These are phyloP conservation scores for Rubroshorea leprosula DNA, from an alignment of 345 rosid species.

Conservation along the genomic window DNA sequence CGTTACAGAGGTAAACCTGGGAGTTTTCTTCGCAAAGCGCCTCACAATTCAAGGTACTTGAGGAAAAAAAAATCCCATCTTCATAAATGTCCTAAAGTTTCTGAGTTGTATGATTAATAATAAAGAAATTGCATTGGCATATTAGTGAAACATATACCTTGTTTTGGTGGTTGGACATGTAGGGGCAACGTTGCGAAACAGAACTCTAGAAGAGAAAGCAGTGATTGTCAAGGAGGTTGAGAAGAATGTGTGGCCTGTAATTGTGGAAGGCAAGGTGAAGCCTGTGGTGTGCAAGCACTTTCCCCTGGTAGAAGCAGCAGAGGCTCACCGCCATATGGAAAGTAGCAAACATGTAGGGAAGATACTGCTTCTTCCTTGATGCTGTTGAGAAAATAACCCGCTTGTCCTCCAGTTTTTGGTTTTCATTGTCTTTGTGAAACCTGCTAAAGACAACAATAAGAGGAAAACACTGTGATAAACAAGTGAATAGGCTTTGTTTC, in stretches of 20 bases:
- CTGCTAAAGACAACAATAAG: too few species aligned
- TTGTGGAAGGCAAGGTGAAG: constrained; percentile 62
- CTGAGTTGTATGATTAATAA: too few species aligned
- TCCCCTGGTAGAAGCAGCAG: constrained; percentile 55
- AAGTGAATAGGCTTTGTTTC: too few species aligned
- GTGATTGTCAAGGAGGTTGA: constrained; percentile 62
- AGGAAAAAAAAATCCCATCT: background rate
- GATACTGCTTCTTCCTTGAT: constrained; percentile 58
- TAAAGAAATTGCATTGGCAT: too few species aligned
- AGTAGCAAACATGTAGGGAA: constrained; percentile 76
- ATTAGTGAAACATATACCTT: constrained; percentile 29
- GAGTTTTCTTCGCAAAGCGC: constrained; percentile 57
- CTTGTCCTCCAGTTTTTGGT: too few species aligned
- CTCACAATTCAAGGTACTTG: constrained; percentile 24
- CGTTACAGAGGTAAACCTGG: constrained; percentile 49
- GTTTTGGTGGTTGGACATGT: constrained; percentile 11
- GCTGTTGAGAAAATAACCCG: background rate
- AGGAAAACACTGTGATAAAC: too few species aligned
- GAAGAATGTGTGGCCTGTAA: constrained; percentile 84
- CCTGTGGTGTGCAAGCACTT: constrained; percentile 52
- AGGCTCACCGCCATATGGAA: constrained; percentile 73
- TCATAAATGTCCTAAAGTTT: too few species aligned
- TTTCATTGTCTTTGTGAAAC: too few species aligned
- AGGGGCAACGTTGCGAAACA: constrained; percentile 17
- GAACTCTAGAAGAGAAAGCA: constrained; percentile 68